Conservation (phyloP, 1,284 basidiomycete genomes). For the Cutaneotrichosporon sp. region DNA sequence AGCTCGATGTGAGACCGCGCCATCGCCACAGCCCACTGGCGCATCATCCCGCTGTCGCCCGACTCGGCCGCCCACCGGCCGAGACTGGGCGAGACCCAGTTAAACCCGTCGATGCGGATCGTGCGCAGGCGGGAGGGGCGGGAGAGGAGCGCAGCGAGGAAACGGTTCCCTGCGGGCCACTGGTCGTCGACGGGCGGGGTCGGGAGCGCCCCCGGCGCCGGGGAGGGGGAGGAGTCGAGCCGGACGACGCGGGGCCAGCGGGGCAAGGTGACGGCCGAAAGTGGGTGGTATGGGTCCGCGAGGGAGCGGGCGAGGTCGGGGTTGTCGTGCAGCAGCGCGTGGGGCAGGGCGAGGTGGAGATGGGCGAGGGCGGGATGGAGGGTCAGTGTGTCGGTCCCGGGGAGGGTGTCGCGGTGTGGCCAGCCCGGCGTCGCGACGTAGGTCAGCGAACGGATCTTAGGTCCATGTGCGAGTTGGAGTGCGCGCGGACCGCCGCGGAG, state of each 20-base stretch:
- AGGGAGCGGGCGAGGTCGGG: conserved; percentile 11
- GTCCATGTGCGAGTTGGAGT: conserved; percentile 63
- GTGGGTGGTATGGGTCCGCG: conserved; percentile 43
- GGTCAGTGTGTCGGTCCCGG: conserved; percentile 51
- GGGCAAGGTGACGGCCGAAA: conserved; percentile 66
- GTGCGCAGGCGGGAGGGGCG: conserved; percentile 11
- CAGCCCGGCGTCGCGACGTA: conserved; percentile 56
- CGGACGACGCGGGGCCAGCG: conserved; percentile 25
- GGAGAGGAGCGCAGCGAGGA: conserved; percentile 16
- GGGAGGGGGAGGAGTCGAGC: conserved; percentile 1
- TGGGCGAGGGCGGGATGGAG: conserved; percentile 42
- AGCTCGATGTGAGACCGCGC: conserved; percentile 25
- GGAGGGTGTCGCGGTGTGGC: conserved; percentile 63
- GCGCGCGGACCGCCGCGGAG: conserved; percentile 52
- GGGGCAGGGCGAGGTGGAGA: conserved; percentile 31
- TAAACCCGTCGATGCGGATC: conserved; percentile 39
- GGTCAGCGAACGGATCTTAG: conserved; percentile 58
- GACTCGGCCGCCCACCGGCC: conserved; percentile 34
- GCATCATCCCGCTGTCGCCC: conserved; percentile 40
- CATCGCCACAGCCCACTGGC: conserved; percentile 30
- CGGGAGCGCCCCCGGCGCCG: neutral
- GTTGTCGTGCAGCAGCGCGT: conserved; percentile 28
- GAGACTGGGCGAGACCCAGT: conserved; percentile 35
- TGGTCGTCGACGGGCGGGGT: neutral
- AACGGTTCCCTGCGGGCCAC: conserved; percentile 13